phyloP scores from a whole-genome alignment of 192 early-diverging fungal species.

The Chytriomyces hyalinus region DNA sequence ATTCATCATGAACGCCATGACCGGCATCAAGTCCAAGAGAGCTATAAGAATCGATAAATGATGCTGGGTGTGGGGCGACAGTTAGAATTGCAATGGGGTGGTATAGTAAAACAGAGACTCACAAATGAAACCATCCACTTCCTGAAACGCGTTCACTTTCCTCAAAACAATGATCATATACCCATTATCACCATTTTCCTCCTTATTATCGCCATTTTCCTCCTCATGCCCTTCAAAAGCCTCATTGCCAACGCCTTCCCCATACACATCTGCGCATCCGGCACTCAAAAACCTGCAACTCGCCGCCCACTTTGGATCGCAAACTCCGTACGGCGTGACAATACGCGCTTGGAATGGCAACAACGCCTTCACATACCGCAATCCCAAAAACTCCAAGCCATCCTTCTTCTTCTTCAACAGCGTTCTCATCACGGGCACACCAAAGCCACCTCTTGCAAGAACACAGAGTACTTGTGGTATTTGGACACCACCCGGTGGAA shows the following conservation, averaged over 20 bases:
- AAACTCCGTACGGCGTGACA: conserved; percentile 15
- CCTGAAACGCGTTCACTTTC: conserved; percentile 2
- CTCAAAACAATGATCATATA: conserved; percentile 24
- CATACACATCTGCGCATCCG: background rate
- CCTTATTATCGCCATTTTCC: background rate
- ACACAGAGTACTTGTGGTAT: conserved; percentile 13
- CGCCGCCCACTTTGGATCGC: background rate
- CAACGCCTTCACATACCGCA: background rate
- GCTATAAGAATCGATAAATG: conserved; percentile 14
- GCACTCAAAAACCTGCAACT: background rate
- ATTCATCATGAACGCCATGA: background rate
- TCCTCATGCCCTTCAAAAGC: background rate
- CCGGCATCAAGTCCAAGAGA: background rate
- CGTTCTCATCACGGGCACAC: conserved; percentile 16
- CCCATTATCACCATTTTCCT: background rate
- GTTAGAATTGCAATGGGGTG: background rate
- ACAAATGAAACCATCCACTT: conserved; percentile 17
- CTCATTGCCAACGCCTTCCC: background rate
- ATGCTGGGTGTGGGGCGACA: background rate
- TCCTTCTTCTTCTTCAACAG: background rate
- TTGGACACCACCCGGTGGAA: background rate
- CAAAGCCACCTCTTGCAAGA: conserved; percentile 28
- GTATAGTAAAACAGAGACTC: background rate
- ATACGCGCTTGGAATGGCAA: conserved; percentile 3
- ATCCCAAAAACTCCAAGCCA: conserved; percentile 4